phyloP scores from a whole-genome alignment of 306 rosid genomes.

The Abrus pulchellus region DNA sequence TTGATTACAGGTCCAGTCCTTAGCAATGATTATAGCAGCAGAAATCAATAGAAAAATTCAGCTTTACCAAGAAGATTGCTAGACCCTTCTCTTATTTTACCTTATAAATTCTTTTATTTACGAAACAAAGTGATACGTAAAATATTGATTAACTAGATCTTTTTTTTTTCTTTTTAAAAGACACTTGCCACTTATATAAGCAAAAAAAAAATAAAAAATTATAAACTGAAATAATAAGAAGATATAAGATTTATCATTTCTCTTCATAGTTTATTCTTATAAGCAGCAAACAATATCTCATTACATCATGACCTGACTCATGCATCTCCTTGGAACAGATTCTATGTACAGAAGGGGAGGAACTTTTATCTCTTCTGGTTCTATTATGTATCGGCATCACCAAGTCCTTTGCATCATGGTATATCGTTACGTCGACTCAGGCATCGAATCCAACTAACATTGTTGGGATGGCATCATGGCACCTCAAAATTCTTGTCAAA shows the following conservation, averaged over 20 bases:
- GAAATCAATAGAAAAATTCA: not conserved
- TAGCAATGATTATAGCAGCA: not conserved
- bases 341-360: not conserved
- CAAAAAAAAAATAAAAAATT: too few relatives aligned
- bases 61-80: too few relatives aligned
- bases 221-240: too few relatives aligned
- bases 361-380: slow-evolving; percentile 31
- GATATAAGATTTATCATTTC: not conserved
- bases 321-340: slow-evolving; percentile 6
- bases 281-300: not conserved
- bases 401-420: not conserved
- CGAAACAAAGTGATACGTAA: too few relatives aligned
- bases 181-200: too few relatives aligned
- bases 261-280: not conserved
- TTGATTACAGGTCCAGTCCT: not conserved
- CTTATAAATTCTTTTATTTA: not conserved
- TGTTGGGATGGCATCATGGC: slow-evolving; percentile 21
- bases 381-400: not conserved
- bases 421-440: slow-evolving; percentile 7
- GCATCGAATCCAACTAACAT: slow-evolving; percentile 38
- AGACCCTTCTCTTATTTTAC: not conserved
- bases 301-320: not conserved
- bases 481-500: slow-evolving; percentile 29
- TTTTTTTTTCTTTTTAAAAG: too few relatives aligned
- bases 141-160: too few relatives aligned